phyloP scores from a whole-genome alignment of 352 stramenopile genomes.

The Phytophthora constricta region DNA sequence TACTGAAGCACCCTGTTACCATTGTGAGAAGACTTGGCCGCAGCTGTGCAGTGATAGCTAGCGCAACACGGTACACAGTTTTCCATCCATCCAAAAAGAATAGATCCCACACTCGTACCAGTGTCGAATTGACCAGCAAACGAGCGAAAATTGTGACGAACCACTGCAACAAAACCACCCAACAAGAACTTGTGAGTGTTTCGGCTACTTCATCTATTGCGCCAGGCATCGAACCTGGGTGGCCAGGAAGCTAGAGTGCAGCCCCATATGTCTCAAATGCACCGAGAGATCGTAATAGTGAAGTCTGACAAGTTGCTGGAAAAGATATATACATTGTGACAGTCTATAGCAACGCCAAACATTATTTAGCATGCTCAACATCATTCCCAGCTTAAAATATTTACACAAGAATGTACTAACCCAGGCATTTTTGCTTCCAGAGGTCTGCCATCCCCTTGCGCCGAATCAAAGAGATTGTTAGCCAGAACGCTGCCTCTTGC shows the following conservation, averaged over 20 bases:
- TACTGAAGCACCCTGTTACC: conserved; percentile 30
- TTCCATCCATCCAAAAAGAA: conserved; percentile 85
- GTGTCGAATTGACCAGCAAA: conserved; percentile 47
- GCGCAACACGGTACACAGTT: conserved; percentile 69
- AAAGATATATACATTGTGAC: conserved; percentile 77
- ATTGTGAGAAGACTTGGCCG: conserved; percentile 61
- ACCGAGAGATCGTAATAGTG: conserved; percentile 72
- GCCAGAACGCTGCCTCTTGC: conserved; percentile 71
- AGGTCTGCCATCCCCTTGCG: conserved; percentile 65
- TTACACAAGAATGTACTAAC: conserved; percentile 28
- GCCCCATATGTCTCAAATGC: conserved; percentile 78
- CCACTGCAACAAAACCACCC: conserved; percentile 53
- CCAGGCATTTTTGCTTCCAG: conserved; percentile 84
- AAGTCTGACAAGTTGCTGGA: conserved; percentile 70
- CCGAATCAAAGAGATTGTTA: conserved; percentile 63
- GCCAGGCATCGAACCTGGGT: conserved; percentile 59
- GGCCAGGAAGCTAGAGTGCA: conserved; percentile 82
- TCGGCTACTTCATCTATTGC: not conserved
- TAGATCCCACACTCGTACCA: conserved; percentile 76
- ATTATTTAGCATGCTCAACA: not conserved
- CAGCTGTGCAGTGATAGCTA: conserved; percentile 69
- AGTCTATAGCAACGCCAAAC: conserved; percentile 40
- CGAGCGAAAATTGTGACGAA: conserved; percentile 87
- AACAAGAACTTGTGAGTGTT: too few relatives aligned
- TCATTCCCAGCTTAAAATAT: not conserved